Evolutionary conservation across 192 early-diverging fungal species (phyloP).

Genomic region (Mortierella antarctica): DNA sequence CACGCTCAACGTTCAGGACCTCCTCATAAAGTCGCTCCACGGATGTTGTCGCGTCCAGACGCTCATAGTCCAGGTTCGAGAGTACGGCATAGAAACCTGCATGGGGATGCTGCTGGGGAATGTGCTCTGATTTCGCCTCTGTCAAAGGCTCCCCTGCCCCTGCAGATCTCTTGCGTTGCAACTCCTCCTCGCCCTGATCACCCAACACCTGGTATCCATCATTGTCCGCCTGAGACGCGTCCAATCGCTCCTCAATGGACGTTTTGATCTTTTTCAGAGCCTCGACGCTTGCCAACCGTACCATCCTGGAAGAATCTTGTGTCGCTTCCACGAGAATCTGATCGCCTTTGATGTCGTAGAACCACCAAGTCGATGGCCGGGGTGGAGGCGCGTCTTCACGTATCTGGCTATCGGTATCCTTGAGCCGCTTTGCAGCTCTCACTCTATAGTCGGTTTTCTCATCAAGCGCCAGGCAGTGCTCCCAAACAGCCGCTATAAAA

Average conservation of each 20-base stretch:
- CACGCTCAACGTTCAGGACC: constrained; percentile 59
- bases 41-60: constrained; percentile 55
- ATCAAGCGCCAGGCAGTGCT: constrained; percentile 45
- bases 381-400: background rate
- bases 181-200: background rate
- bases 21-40: constrained; percentile 67
- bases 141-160: background rate
- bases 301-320: constrained; percentile 37
- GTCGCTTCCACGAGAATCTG: constrained; percentile 52
- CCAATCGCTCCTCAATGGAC: constrained; percentile 20
- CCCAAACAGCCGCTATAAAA: constrained; percentile 62
- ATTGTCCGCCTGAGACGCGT: constrained; percentile 12
- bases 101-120: constrained; percentile 18
- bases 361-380: constrained; percentile 43
- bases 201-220: background rate
- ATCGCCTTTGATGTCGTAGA: constrained; percentile 60
- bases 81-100: constrained; percentile 48
- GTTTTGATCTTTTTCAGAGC: constrained; percentile 27
- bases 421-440: constrained; percentile 37
- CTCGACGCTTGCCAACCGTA: constrained; percentile 42
- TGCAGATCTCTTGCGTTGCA: background rate
- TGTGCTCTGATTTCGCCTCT: background rate
- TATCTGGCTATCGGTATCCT: constrained; percentile 12
- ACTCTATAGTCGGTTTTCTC: constrained; percentile 20
- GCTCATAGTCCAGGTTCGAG: constrained; percentile 48